phyloP scores from a whole-genome alignment of 2,329 filamentous ascomycete genomes.

The Aureobasidium sp. region DNA sequence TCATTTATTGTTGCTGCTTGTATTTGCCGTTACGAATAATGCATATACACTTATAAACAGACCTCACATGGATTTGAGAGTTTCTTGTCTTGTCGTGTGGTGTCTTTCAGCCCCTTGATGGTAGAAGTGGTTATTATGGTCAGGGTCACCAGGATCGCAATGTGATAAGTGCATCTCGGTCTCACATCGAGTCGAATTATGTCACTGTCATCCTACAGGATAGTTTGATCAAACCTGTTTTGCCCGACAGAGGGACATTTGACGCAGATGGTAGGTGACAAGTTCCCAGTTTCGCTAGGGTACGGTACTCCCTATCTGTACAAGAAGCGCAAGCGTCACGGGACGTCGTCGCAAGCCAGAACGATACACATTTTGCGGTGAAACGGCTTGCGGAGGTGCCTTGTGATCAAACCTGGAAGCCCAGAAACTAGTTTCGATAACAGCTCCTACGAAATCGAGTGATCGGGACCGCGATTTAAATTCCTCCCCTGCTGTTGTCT shows the following conservation, averaged over 20 bases:
- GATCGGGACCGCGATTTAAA: neutral
- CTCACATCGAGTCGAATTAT: neutral
- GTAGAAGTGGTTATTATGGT: no score
- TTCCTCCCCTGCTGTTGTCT: constrained; percentile 1
- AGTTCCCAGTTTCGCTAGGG: neutral
- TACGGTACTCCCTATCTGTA: neutral
- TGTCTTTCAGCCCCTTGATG: neutral
- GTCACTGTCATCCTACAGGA: neutral
- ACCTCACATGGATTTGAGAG: no score
- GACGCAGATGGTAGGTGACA: neutral
- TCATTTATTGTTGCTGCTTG: neutral
- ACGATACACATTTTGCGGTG: neutral
- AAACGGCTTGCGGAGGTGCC: neutral
- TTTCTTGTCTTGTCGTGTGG: no score
- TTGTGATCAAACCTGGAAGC: constrained; percentile 1
- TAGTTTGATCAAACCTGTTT: constrained; percentile 2
- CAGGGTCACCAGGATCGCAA: neutral
- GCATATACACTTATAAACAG: neutral
- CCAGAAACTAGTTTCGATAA: neutral
- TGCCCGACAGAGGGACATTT: neutral
- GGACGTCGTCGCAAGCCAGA: neutral
- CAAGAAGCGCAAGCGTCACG: neutral
- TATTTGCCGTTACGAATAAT: neutral
- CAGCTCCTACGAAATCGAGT: neutral
- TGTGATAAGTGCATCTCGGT: neutral